A percentile compares a stretch with the other conserved stretches of the same genome.
phyloP scores from a whole-genome alignment of 495 filamentous ascomycete species.

The Penicillium tannophilum region DNA sequence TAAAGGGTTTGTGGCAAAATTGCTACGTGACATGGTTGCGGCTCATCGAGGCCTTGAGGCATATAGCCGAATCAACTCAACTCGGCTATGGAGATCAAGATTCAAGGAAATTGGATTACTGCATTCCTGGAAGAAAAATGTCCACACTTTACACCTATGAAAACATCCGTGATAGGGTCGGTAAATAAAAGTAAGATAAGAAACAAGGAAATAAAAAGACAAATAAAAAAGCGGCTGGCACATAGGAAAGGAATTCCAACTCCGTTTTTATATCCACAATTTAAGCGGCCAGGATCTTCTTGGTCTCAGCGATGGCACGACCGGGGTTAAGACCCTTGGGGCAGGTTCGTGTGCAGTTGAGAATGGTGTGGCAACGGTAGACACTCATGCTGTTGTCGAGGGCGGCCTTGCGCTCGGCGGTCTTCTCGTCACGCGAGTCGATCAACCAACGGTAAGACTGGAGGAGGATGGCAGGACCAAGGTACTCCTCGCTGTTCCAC shows the following conservation, averaged over 20 bases:
- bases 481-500: conserved; percentile 99
- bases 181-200: conserved; percentile 29
- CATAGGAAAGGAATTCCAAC: conserved; percentile 34
- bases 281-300: conserved; percentile 83
- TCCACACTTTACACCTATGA: conserved; percentile 53
- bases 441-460: conserved; percentile 97
- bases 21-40: not conserved
- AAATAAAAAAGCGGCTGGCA: conserved; percentile 29
- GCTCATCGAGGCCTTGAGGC: not conserved
- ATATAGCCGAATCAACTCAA: conserved; percentile 10
- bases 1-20: not conserved
- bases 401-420: conserved; percentile 79
- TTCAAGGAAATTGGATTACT: conserved; percentile 25
- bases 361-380: conserved; percentile 98
- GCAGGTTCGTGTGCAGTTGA: conserved; percentile 96
- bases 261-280: conserved; percentile 38
- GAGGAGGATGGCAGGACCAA: conserved; percentile 91
- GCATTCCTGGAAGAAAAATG: conserved; percentile 36
- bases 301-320: conserved; percentile 92
- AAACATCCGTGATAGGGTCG: conserved; percentile 44
- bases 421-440: conserved; percentile 89
- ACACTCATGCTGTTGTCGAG: conserved; percentile 98
- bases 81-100: not conserved
- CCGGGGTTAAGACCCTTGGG: conserved; percentile 98
- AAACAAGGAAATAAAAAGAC: conserved; percentile 20